Evolutionary conservation across 2,329 filamentous ascomycete species (phyloP), one percentile per base, ranked within the genome.

Genomic region (Phyllosticta citriasiana): DNA sequence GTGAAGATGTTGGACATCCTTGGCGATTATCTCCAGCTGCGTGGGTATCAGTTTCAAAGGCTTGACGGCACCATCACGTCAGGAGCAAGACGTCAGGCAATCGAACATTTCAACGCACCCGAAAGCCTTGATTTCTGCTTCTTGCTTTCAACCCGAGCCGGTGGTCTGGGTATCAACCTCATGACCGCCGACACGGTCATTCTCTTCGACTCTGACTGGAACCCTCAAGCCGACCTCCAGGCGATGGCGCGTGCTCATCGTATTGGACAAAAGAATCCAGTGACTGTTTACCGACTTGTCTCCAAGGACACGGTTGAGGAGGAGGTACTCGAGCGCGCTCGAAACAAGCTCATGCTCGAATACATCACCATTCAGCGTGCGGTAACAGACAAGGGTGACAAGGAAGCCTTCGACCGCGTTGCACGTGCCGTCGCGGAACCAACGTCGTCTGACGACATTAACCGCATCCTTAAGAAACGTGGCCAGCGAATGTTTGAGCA

Each of bases 401-500:
- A 91, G 65, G 88, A 90, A 67, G 85, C 96, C 69, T 72, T 68
- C 53, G 72, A 75, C 59, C 65, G 65, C 19, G 55, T 63, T 19
- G 86, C 91, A 67, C 87, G 87, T 68, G 90, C 92, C 74, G 88
- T 91, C 74, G 87, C 88, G 60, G 92, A 96, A 67, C 92, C 93
- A 7, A 93, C 87, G 63, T 95, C 91, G 2, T 90, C 90, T 0
- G 93, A 96, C 66, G 94, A 97, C 70, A 97, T 97, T 66, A 96
- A 94, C 64, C 89, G 89, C 73, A 96, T 99, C 63, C 83, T 99
- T 70, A 97, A 97, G 78, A 91, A 93, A 76, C 88, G 94, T 67
- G 96, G 94, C n/a, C 94, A 97, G 72, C 96, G 94, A 75, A 96
- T 99, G 88, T 99, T 99, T 67, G 93, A 97, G 75, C 93, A 97